phyloP scores from a whole-genome alignment of 2,329 filamentous ascomycete genomes.

The Fusarium oxysporum region DNA sequence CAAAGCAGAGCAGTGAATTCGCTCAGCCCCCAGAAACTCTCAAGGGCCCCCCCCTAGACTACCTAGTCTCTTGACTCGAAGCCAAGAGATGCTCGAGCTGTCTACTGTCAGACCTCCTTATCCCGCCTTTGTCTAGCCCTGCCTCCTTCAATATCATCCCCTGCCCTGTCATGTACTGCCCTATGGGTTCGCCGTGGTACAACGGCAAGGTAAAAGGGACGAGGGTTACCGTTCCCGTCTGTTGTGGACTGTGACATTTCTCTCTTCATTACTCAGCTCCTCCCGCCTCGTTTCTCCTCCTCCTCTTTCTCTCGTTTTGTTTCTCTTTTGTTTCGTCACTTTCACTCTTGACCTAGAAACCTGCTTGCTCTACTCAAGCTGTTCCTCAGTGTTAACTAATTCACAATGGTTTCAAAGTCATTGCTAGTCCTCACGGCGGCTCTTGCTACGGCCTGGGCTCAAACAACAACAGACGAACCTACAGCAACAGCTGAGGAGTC shows the following conservation, averaged over 20 bases:
- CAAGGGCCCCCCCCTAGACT: neutral
- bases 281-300: constrained; percentile 10
- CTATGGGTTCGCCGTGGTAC: constrained; percentile 10
- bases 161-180: constrained; percentile 1
- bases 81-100: neutral
- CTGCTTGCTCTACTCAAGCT: constrained; percentile 22
- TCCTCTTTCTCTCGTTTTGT: constrained; percentile 4
- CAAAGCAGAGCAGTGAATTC: neutral
- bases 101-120: constrained; percentile 24
- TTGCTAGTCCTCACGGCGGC: constrained; percentile 31
- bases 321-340: constrained; percentile 13
- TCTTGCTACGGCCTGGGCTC: constrained; percentile 32
- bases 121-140: constrained; percentile 34
- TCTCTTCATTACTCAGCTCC: constrained; percentile 39
- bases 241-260: neutral
- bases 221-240: constrained; percentile 5
- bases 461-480: constrained; percentile 20
- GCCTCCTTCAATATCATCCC: neutral
- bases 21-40: constrained; percentile 35
- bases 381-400: constrained; percentile 11
- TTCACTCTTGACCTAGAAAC: constrained; percentile 3
- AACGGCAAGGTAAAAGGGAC: constrained; percentile 22
- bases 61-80: neutral
- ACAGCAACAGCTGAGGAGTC: constrained; percentile 30
- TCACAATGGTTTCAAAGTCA: constrained; percentile 36